Evolutionary conservation across 352 stramenopile species (phyloP), one percentile per base, ranked within the genome.

Genomic region (Phytophthora tentaculata): DNA sequence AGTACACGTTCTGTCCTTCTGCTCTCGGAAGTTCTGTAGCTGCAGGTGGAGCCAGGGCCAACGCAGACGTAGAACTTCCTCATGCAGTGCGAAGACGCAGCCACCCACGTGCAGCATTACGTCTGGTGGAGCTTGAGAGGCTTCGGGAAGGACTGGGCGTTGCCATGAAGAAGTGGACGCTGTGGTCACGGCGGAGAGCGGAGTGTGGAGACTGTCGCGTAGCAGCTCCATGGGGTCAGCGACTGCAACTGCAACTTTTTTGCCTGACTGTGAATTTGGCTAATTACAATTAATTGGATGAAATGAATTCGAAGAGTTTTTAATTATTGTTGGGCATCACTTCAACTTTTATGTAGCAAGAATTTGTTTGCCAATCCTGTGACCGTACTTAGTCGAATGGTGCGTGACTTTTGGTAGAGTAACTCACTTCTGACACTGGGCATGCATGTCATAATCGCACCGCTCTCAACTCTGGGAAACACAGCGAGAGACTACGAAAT

Each of bases 51-150:
- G 64, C 29, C 72, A 67, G 5, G 37, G 64, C 55, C 80, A 76
- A 52, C 74, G 70, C 10, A 58, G 62, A 48, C 67, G 57, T 41
- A 88, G 17, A 26, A 81, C 56, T 5, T 47, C 53, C 17, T 56
- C n/a, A 35, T 87, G 74, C 19, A 89, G 7, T 0, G 63, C 62
- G 48, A 91, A 88, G 41, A 77, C 68, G 65, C 83, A 91, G 48
- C 59, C 61, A 13, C 71, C 67, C 1, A 88, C 79, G 55, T 88
- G 79, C 22, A 91, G 50, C 29, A 86, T 58, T 13, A 83, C 52
- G 56, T 90, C 79, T 20, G 70, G 60, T 8, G 55, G 56, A 5
- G 28, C 6, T 26, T 61, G 55, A 12, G 57, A 54, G 50, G 56
- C 55, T 19, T 75, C 43, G 0, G 56, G 50, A 2, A 59, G 41